phyloP scores from a whole-genome alignment of 805 yeast species.

The Millerago galiae region DNA sequence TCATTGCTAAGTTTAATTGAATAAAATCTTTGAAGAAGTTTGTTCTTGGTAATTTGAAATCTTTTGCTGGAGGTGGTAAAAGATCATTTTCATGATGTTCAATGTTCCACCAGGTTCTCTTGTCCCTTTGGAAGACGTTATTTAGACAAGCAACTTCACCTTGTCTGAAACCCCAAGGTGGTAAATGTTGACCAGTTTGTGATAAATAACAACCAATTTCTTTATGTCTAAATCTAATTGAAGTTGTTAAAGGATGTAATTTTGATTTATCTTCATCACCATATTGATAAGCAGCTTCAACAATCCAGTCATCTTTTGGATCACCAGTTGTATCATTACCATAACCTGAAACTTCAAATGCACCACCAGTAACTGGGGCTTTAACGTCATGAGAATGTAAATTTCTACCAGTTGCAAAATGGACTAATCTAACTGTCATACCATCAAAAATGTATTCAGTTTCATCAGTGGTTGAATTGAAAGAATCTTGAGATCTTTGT shows the following conservation, averaged over 20 bases:
- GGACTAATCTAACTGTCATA: constrained; percentile 64
- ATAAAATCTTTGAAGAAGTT: constrained; percentile 71
- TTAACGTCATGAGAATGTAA: constrained; percentile 77
- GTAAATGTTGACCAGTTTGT: constrained; percentile 74
- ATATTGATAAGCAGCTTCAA: constrained; percentile 60
- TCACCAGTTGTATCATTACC: constrained; percentile 65
- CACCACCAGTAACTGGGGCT: constrained; percentile 63
- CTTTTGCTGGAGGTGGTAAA: constrained; percentile 54
- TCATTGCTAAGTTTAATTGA: constrained; percentile 76
- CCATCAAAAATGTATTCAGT: constrained; percentile 45
- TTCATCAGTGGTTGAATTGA: constrained; percentile 18
- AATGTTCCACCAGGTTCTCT: constrained; percentile 85
- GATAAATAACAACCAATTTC: constrained; percentile 78
- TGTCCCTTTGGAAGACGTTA: constrained; percentile 63
- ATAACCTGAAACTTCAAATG: constrained; percentile 78
- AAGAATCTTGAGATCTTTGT: constrained; percentile 33
- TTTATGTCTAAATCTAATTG: constrained; percentile 67
- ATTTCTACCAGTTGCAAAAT: constrained; percentile 62
- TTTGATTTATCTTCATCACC: constrained; percentile 44
- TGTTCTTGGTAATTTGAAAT: constrained; percentile 65
- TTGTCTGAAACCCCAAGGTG: constrained; percentile 97
- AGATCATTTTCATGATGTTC: constrained; percentile 60
- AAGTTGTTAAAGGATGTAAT: constrained; percentile 77
- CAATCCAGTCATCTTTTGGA: constrained; percentile 67
- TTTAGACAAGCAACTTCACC: constrained; percentile 87